Conservation (phyloP, 1,139 yeast species). For the Kurtzmaniella quercitrusa region DNA sequence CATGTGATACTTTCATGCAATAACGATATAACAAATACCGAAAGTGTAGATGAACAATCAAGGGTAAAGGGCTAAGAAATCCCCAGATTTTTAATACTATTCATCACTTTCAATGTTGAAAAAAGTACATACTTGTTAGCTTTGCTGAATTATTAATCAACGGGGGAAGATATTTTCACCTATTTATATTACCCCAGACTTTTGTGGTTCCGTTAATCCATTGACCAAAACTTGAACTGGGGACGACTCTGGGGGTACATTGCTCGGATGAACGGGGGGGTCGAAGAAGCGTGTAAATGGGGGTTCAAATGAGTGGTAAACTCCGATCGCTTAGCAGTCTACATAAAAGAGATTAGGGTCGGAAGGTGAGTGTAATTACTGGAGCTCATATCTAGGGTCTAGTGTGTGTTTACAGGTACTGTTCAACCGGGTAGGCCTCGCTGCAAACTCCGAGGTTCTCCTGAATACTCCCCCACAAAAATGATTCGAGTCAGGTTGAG, state of each 20-base stretch:
- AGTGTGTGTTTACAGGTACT: no score
- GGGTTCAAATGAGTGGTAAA: no score
- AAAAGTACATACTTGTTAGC: not conserved
- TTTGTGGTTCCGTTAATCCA: constrained; percentile 6
- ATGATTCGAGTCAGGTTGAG: not conserved
- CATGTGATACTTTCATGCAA: no score
- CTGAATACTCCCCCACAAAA: constrained; percentile 1
- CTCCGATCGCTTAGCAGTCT: not conserved
- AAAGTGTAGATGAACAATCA: no score
- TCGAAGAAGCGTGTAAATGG: not conserved
- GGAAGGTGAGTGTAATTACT: no score
- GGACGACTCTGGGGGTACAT: constrained; percentile 4
- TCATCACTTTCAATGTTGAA: no score
- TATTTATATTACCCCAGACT: constrained; percentile 9
- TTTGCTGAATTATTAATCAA: not conserved
- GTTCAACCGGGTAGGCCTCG: not conserved
- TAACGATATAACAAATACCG: no score
- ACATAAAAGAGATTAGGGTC: no score
- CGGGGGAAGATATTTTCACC: not conserved
- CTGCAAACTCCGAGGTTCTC: not conserved
- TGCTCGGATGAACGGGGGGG: constrained; percentile 8
- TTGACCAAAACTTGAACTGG: constrained; percentile 2
- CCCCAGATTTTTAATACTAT: no score
- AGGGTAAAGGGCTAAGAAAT: no score
- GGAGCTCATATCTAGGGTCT: no score